These are phyloP conservation scores for Pythium dissimile DNA, from an alignment of 352 stramenopile genomes.

Conservation along the genomic window DNA sequence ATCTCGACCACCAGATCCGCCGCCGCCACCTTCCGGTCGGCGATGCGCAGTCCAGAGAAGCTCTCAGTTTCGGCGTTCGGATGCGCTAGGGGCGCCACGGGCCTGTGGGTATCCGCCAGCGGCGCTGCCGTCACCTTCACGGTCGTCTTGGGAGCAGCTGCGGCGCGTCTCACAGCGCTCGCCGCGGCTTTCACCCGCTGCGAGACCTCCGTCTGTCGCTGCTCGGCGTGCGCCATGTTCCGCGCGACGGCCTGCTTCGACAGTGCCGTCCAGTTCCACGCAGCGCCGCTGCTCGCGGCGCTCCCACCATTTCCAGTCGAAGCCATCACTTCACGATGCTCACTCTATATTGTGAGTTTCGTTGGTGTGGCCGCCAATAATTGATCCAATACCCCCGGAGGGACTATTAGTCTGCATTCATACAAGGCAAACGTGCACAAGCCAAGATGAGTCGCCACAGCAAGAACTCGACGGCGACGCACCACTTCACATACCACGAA, in stretches of 20 bases:
- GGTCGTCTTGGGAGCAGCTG: not conserved
- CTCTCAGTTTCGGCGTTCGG: constrained; percentile 19
- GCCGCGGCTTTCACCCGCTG: constrained; percentile 15
- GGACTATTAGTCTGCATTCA: no score
- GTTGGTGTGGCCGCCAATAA: no score
- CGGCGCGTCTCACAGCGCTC: constrained; percentile 8
- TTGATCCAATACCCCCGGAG: no score
- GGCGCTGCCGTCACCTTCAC: not conserved
- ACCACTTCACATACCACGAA: constrained; percentile 88
- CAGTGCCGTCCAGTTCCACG: constrained; percentile 55
- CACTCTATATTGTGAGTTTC: no score
- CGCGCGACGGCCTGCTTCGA: constrained; percentile 30
- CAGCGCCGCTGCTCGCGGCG: not conserved
- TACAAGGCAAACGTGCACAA: not conserved
- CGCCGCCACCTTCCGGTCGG: constrained; percentile 42
- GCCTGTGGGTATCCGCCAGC: not conserved
- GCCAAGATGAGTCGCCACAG: constrained; percentile 79
- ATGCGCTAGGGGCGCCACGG: constrained; percentile 7
- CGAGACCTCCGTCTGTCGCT: constrained; percentile 11
- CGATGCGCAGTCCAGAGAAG: constrained; percentile 65
- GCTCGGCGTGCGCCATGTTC: constrained; percentile 20
- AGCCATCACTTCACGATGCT: not conserved
- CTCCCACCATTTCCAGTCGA: not conserved
- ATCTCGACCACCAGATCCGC: constrained; percentile 54
- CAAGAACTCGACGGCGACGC: constrained; percentile 86